phyloP scores from a whole-genome alignment of 805 yeast genomes.

The Vanderwaltozyma tropicalis region DNA sequence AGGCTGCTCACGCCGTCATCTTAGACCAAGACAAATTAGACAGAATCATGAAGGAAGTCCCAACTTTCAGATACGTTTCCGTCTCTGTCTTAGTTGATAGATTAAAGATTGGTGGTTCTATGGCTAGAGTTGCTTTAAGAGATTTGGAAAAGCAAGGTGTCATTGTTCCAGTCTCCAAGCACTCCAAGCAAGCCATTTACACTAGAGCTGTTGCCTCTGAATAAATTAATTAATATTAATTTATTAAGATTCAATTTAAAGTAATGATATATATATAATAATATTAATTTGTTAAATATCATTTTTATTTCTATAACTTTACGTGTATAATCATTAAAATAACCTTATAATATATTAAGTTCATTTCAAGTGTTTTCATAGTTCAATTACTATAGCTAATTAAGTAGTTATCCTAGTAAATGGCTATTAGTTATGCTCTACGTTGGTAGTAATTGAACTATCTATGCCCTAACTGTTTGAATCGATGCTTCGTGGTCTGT shows the following conservation, averaged over 20 bases:
- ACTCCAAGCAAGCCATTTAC: constrained; percentile 96
- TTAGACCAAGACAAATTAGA: constrained; percentile 98
- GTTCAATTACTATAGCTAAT: no score
- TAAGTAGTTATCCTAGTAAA: no score
- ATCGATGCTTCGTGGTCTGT: no score
- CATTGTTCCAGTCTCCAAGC: constrained; percentile 87
- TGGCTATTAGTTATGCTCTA: no score
- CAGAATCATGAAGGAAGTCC: constrained; percentile 98
- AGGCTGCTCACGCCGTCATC: constrained; percentile 96
- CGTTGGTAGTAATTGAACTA: no score
- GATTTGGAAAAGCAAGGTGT: constrained; percentile 93
- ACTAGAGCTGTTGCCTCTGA: constrained; percentile 65
- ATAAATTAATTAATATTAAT: constrained; percentile 27
- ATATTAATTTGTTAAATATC: neutral
- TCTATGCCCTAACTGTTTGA: no score
- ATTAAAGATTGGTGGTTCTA: constrained; percentile 97
- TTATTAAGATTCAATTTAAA: no score
- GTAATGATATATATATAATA: neutral
- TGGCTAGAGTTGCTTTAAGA: constrained; percentile 96
- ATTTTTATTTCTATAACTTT: neutral
- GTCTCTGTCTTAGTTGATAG: constrained; percentile 98
- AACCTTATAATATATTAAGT: neutral
- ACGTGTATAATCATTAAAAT: constrained; percentile 1
- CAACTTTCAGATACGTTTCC: constrained; percentile 96
- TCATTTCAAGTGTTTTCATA: no score